These are phyloP conservation scores for Cladosporium sp. DNA, from an alignment of 2,329 filamentous ascomycete species.

Conservation along the genomic window DNA sequence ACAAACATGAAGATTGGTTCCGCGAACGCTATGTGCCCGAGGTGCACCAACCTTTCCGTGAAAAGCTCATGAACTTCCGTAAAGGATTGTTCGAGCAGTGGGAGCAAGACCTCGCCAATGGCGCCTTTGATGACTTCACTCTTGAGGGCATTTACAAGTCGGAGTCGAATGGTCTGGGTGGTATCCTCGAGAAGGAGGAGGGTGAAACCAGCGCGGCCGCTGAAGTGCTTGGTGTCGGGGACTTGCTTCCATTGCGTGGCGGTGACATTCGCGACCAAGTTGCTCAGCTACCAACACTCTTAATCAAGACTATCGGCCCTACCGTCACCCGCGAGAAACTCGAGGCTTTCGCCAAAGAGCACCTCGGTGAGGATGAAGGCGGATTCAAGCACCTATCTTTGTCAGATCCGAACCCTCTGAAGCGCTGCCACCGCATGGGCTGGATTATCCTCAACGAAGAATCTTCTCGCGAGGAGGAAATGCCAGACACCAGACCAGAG, in stretches of 20 bases:
- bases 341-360: slow-evolving; percentile 89
- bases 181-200: slow-evolving; percentile 87
- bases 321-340: slow-evolving; percentile 92
- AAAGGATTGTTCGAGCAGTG: slow-evolving; percentile 77
- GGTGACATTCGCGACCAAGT: slow-evolving; percentile 88
- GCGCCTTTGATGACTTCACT: slow-evolving; percentile 89
- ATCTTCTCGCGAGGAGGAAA: slow-evolving; percentile 67
- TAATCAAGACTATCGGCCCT: slow-evolving; percentile 97
- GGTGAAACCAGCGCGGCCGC: slow-evolving; percentile 88
- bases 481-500: slow-evolving; percentile 51
- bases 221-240: slow-evolving; percentile 87
- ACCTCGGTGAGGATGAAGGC: slow-evolving; percentile 83
- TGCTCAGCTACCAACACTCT: slow-evolving; percentile 80
- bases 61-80: slow-evolving; percentile 74
- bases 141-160: slow-evolving; percentile 91
- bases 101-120: slow-evolving; percentile 79
- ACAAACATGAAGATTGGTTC: slow-evolving; percentile 98
- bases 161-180: slow-evolving; percentile 82
- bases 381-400: slow-evolving; percentile 95
- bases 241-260: slow-evolving; percentile 76
- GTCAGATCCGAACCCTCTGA: slow-evolving; percentile 93
- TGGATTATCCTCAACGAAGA: slow-evolving; percentile 94
- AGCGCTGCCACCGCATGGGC: slow-evolving; percentile 94
- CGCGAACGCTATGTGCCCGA: slow-evolving; percentile 88
- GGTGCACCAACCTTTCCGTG: slow-evolving; percentile 68